Base-by-base conservation (phyloP, 2,329 filamentous ascomycete genomes). In the Ophiosphaerella herpotricha region DNA sequence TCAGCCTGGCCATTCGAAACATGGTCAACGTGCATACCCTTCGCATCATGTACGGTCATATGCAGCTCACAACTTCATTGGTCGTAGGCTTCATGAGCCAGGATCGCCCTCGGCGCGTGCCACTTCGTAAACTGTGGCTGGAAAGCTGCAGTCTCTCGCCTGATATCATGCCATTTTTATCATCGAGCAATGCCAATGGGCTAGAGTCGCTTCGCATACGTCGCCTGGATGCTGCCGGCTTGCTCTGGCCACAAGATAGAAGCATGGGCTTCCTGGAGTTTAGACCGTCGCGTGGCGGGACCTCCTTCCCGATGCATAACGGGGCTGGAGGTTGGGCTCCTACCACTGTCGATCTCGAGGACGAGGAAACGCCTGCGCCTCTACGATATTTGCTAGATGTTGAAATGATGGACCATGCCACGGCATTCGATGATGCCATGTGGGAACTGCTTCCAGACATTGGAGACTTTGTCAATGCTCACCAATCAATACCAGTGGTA, bases 11-110 rank as follows among this genome's bases (percentile, higher is more conserved):
- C 4, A 69, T 74, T 1, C 46, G 48, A 2, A 75, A 78, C 31
- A 57, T 80, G 64, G 68, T 63, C 32, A 76, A 75, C 13, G 69
- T 79, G 6, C 74, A 75, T 32, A 78, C 75, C 0, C 57, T 80
- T 32, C 60, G 76, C 6, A 73, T 80, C 16, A 62, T 79, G 8
- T 72, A 75, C 41, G 77, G 77, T 0, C 77, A 80, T 53, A 73
- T 71, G 48, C 64, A 63, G 32, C 51, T 80, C 9, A 74, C 72
- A 2, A 71, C 71, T 23, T 68, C 61, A 5, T 62, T 80, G 9
- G 36, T 80, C 7, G 55, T 70, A 2, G 72, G 72, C 24, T 73
- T 79, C 51, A 68, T 79, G 24, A 66, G 75, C 37, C 58, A 60
- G 12, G 18, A 46, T 2, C 57, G 72, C 14, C 53, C 62, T 9